Evolutionary conservation across 768 basidiomycete genomes (phyloP).

Genomic region (Gymnopilus dilepis): DNA sequence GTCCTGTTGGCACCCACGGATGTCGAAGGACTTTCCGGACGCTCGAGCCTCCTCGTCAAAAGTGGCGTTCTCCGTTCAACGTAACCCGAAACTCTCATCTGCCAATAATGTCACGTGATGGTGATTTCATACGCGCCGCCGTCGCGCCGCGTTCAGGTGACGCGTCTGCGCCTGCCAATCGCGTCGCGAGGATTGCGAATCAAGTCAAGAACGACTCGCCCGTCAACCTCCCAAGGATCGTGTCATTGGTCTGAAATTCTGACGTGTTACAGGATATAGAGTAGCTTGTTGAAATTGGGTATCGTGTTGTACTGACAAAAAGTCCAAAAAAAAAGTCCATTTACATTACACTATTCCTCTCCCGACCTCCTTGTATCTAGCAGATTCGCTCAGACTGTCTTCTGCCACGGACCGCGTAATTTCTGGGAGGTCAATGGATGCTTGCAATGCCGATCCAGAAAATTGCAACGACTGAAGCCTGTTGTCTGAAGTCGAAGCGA

Average conservation of each 20-base stretch:
- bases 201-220: not conserved
- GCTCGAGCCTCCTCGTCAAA: slow-evolving; percentile 25
- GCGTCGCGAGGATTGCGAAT: not conserved
- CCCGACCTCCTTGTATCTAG: too few species aligned
- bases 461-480: slow-evolving; percentile 18
- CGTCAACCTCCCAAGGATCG: not conserved
- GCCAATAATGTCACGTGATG: slow-evolving; percentile 21
- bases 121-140: not conserved
- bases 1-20: slow-evolving; percentile 20
- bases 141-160: not conserved
- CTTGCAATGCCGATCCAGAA: slow-evolving; percentile 11
- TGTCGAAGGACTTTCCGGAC: slow-evolving; percentile 19
- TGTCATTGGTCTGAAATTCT: too few species aligned
- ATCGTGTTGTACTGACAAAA: too few species aligned
- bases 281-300: too few species aligned
- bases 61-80: slow-evolving; percentile 19
- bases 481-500: slow-evolving; percentile 18
- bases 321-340: too few species aligned
- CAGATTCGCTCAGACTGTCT: too few species aligned
- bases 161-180: not conserved
- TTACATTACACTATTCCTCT: too few species aligned
- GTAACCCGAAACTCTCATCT: slow-evolving; percentile 29
- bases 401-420: too few species aligned
- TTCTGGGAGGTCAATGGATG: too few species aligned
- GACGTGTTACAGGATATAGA: too few species aligned